A percentile compares a stretch with the other conserved stretches of the same genome.
phyloP scores from a whole-genome alignment of 2,329 filamentous ascomycete genomes.

The Colletotrichum sp. region DNA sequence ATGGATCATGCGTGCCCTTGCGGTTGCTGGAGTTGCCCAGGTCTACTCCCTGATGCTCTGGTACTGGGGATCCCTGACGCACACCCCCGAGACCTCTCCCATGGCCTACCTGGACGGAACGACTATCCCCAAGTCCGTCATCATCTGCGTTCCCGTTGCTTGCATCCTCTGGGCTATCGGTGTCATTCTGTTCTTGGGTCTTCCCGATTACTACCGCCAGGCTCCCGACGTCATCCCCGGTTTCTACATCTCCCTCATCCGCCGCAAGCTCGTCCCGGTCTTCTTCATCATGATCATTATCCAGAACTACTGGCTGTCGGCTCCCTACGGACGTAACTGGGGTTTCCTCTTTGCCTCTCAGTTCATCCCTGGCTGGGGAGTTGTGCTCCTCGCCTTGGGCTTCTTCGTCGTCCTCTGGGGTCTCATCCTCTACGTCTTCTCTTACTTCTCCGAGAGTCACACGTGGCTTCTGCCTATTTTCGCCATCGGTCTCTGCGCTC shows the following conservation, averaged over 20 bases:
- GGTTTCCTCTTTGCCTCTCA: slow-evolving; percentile 64
- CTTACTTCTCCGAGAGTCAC: slow-evolving; percentile 60
- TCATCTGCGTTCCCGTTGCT: slow-evolving; percentile 62
- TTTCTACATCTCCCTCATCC: slow-evolving; percentile 65
- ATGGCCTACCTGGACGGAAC: slow-evolving; percentile 31
- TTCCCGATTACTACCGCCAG: slow-evolving; percentile 71
- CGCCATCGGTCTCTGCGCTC: slow-evolving; percentile 68
- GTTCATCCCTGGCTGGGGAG: slow-evolving; percentile 59
- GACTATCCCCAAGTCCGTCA: slow-evolving; percentile 32
- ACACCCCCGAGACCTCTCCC: slow-evolving; percentile 13
- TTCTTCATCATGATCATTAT: slow-evolving; percentile 67
- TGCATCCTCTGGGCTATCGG: slow-evolving; percentile 61
- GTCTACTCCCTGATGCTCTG: slow-evolving; percentile 68
- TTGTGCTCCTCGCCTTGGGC: slow-evolving; percentile 58
- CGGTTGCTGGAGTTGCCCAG: slow-evolving; percentile 71
- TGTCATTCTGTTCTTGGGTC: slow-evolving; percentile 59
- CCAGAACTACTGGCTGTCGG: slow-evolving; percentile 70
- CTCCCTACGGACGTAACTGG: slow-evolving; percentile 72
- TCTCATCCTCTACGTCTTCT: slow-evolving; percentile 53
- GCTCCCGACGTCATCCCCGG: slow-evolving; percentile 66
- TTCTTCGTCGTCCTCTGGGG: slow-evolving; percentile 63
- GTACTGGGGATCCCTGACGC: slow-evolving; percentile 60
- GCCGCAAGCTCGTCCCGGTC: slow-evolving; percentile 70
- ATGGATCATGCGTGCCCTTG: slow-evolving; percentile 70
- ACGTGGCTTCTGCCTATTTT: slow-evolving; percentile 72